These are phyloP conservation scores for Monosporascus sp. DNA, from an alignment of 2,329 filamentous ascomycete species.

Conservation along the genomic window DNA sequence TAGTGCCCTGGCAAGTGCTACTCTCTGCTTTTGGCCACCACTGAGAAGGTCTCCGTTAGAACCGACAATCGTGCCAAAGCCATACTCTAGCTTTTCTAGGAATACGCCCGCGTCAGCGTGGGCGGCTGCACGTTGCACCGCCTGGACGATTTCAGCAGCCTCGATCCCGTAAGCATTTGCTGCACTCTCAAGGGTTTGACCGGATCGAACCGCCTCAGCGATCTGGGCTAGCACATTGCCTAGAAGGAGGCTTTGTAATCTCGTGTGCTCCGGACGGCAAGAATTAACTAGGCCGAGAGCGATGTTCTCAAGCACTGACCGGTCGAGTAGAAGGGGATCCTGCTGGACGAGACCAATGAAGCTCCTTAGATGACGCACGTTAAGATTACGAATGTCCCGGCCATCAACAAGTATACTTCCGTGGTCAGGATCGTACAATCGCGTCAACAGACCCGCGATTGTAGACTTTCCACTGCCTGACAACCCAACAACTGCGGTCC, in stretches of 20 bases:
- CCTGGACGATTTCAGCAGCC: constrained; percentile 44
- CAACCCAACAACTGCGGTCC: constrained; percentile 44
- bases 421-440: constrained; percentile 51
- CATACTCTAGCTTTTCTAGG: constrained; percentile 41
- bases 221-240: constrained; percentile 44
- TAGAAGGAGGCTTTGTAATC: constrained; percentile 41
- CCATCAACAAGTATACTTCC: constrained; percentile 45
- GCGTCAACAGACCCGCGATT: constrained; percentile 46
- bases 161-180: constrained; percentile 37
- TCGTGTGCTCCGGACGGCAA: constrained; percentile 20
- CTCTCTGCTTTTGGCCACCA: constrained; percentile 43
- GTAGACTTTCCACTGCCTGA: constrained; percentile 46
- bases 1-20: constrained; percentile 41
- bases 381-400: constrained; percentile 39
- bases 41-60: constrained; percentile 38
- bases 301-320: constrained; percentile 33
- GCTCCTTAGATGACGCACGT: constrained; percentile 33
- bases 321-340: constrained; percentile 27
- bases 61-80: constrained; percentile 37
- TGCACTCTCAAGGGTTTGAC: constrained; percentile 39
- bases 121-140: constrained; percentile 43
- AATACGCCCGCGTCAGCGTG: constrained; percentile 52
- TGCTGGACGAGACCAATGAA: constrained; percentile 28
- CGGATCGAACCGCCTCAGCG: constrained; percentile 45
- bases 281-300: constrained; percentile 31